Base-by-base conservation (phyloP, 2,329 filamentous ascomycete genomes). In the Colletotrichum sp. region DNA sequence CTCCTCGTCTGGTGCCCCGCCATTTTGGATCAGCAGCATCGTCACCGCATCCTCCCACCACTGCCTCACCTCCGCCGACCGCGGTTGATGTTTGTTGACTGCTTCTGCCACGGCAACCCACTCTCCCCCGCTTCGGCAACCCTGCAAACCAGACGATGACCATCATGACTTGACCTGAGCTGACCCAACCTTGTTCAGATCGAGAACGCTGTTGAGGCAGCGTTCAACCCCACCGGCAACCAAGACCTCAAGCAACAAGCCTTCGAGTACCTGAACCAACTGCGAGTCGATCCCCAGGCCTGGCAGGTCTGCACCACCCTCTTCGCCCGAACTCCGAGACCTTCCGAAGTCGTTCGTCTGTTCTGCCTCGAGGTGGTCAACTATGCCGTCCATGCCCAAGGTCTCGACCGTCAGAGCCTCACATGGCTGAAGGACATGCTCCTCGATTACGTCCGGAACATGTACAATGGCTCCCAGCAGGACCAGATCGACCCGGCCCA, bases 161-260 rank as follows among this genome's bases (percentile, higher is more conserved):
- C 2, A n/a, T 24, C 56, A 56, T 52, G 8, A 13, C 2, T 61
- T 48, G 43, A 52, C 56, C 13, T 16, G 28, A 64, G 73, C 68
- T 75, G 55, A 75, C 18, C 6, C 21, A 9, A 24, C 30, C n/a
- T 66, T 28, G 56, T 63, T 18, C 82, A 98, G 95, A 93, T 98
- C 85, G 94, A 97, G 87, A 96, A 95, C 87, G 97, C 97, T 85
- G 97, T 98, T 87, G 92, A 97, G 85, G 97, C 98, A 87, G 95
- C 95, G 85, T 97, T 93, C 88, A 93, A 96, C 85, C 95, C 95
- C 75, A 87, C 90, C 81, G 94, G 95, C 80, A 92, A 96, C 85
- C 92, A 91, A 81, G 86, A 89, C 78, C 89, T 97, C 82, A 96
- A 96, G 86, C 86, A 87, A 76, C 96, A 98, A 87, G 96, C 96